These are phyloP conservation scores for Medicago arabica DNA, from an alignment of 306 rosid genomes.

Conservation along the genomic window DNA sequence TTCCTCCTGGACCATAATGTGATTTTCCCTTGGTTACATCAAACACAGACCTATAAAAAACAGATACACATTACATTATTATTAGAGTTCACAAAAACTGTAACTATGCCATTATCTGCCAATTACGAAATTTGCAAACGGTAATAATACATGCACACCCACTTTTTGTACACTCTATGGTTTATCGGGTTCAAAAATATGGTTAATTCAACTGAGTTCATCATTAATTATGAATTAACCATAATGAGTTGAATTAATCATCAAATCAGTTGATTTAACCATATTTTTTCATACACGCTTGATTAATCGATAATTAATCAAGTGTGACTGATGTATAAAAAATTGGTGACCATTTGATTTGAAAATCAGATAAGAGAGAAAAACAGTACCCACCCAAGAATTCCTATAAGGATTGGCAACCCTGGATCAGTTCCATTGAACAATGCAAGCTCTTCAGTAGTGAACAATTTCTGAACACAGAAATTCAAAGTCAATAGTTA, in stretches of 20 bases:
- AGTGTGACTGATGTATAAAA: too few species aligned
- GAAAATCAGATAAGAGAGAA: neutral
- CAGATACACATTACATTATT: neutral
- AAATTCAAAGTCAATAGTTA: constrained; percentile 6
- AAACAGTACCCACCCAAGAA: constrained; percentile 86
- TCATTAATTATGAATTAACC: too few species aligned
- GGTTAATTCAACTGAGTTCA: too few species aligned
- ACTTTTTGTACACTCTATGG: too few species aligned
- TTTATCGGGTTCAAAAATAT: too few species aligned
- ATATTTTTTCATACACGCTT: too few species aligned
- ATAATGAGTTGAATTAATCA: too few species aligned
- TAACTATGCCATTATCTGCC: constrained; percentile 5
- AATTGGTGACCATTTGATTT: neutral
- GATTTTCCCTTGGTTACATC: constrained; percentile 94
- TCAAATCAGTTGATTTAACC: too few species aligned
- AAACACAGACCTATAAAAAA: constrained; percentile 71
- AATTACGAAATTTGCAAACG: neutral
- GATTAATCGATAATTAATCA: too few species aligned
- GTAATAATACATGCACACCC: too few species aligned
- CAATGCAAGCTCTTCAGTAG: constrained; percentile 70
- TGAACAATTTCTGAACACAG: constrained; percentile 71
- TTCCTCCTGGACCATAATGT: constrained; percentile 92
- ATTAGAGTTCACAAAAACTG: constrained; percentile 29
- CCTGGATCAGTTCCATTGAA: constrained; percentile 81
- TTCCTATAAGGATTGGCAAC: constrained; percentile 81